Evolutionary conservation across 768 basidiomycete species (phyloP).

Genomic region (Podaxis sp.): DNA sequence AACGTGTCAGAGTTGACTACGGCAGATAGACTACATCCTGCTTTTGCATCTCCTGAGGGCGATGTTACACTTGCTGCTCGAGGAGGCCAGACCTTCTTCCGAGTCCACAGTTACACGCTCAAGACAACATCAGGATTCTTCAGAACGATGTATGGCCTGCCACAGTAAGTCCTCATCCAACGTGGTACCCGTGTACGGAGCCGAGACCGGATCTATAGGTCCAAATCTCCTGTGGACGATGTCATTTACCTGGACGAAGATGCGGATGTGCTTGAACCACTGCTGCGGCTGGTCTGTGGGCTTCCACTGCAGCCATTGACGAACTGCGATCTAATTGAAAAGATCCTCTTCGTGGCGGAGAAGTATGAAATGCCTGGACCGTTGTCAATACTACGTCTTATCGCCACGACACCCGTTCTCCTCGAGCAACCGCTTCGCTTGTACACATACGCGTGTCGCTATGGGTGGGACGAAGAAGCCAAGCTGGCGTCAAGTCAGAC

Average conservation of each 20-base stretch:
- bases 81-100: conserved; percentile 49
- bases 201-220: neutral
- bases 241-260: conserved; percentile 60
- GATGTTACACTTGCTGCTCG: conserved; percentile 57
- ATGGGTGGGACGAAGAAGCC: conserved; percentile 59
- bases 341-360: conserved; percentile 61
- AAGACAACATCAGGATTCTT: conserved; percentile 69
- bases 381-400: conserved; percentile 55
- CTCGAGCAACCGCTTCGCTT: conserved; percentile 50
- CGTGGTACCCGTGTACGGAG: neutral
- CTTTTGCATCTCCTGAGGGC: conserved; percentile 52
- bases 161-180: conserved; percentile 32
- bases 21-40: conserved; percentile 37
- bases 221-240: conserved; percentile 20
- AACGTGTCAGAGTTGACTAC: neutral
- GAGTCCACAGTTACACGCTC: conserved; percentile 58
- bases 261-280: conserved; percentile 47
- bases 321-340: conserved; percentile 54
- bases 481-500: conserved; percentile 54
- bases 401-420: conserved; percentile 53
- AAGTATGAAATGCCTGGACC: conserved; percentile 74
- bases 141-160: conserved; percentile 58
- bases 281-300: conserved; percentile 64
- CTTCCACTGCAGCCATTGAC: conserved; percentile 48
- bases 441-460: conserved; percentile 55